These are phyloP conservation scores for Plasmopara muralis DNA, from an alignment of 352 stramenopile genomes.

Conservation along the genomic window DNA sequence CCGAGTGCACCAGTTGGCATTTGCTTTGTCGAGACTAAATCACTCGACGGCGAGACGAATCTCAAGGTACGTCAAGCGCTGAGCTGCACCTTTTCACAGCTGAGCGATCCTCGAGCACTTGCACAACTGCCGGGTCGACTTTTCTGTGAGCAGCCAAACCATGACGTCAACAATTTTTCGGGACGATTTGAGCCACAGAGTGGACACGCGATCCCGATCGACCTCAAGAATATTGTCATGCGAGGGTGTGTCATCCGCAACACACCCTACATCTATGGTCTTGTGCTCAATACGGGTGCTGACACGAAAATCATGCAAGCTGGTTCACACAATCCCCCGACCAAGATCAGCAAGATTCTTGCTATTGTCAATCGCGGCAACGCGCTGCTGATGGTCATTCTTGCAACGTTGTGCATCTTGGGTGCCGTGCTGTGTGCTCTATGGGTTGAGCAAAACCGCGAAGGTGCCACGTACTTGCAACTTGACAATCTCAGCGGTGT, in stretches of 20 bases:
- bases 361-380: slow-evolving; percentile 79
- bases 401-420: slow-evolving; percentile 62
- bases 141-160: slow-evolving; percentile 76
- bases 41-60: slow-evolving; percentile 82
- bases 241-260: slow-evolving; percentile 82
- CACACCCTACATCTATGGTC: slow-evolving; percentile 65
- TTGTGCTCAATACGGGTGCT: slow-evolving; percentile 75
- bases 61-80: slow-evolving; percentile 80
- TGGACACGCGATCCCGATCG: slow-evolving; percentile 75
- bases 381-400: slow-evolving; percentile 64
- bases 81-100: slow-evolving; percentile 76
- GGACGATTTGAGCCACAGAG: slow-evolving; percentile 66
- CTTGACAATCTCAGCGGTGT: slow-evolving; percentile 53
- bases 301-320: slow-evolving; percentile 89
- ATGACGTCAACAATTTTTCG: slow-evolving; percentile 84
- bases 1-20: slow-evolving; percentile 57
- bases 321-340: slow-evolving; percentile 49
- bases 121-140: slow-evolving; percentile 62
- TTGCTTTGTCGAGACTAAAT: slow-evolving; percentile 86
- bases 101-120: slow-evolving; percentile 58
- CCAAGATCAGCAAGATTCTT: slow-evolving; percentile 79
- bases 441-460: slow-evolving; percentile 57
- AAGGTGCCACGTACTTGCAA: slow-evolving; percentile 61
- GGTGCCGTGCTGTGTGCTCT: slow-evolving; percentile 59
- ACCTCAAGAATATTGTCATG: slow-evolving; percentile 80